Base-by-base conservation (phyloP, 1,139 yeast genomes). In the Sugiyamaella paludigena region DNA sequence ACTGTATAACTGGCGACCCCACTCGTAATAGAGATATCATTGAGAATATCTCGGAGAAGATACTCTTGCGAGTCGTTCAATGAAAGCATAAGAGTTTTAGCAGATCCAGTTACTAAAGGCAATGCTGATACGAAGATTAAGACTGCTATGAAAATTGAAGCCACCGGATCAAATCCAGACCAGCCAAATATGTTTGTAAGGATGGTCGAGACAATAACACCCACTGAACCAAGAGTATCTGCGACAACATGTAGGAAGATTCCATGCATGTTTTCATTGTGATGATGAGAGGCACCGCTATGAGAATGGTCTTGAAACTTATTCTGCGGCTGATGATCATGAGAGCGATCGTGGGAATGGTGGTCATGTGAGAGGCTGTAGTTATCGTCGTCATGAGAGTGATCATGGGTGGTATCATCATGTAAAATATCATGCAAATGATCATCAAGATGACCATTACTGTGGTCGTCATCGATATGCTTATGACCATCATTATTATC, bases 151-250 rank as follows among this genome's bases (percentile, higher is more conserved):
- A 89, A 76, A 3, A 94, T 74, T 1, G 98, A 91, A 0, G 98
- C 96, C 16, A 92, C 68, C 0, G 99, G 97, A 63, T 92, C 99
- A 63, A 87, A 87, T 0, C 87, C 86, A 36, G 78, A 73, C 77
- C 77, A 74, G 35, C 73, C 72, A 53, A 69, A 69, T 47, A 65
- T 66, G 36, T 67, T 55, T 1, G 81, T 73, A 47, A 78, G 71
- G 28, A 76, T 55, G 0, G 98, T 92, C 0, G 98, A 89, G 0
- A 87, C 68, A 10, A 94, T 92, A 24, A 94, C 99, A 5, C 98
- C 98, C 0, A 89, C 95, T 0, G 98, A 91, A 0, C 99, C 98
- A 31, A 94, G 72, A 0, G 98, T 92, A 61, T 92, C 99, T 0
- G 99, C 98, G 41, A 92, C 68, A 39, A 92, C 87, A 60, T 92